A percentile compares a stretch with the other conserved stretches of the same genome.
These are phyloP conservation scores for Colletotrichum lentis DNA, from an alignment of 2,329 filamentous ascomycete genomes.

Conservation along the genomic window DNA sequence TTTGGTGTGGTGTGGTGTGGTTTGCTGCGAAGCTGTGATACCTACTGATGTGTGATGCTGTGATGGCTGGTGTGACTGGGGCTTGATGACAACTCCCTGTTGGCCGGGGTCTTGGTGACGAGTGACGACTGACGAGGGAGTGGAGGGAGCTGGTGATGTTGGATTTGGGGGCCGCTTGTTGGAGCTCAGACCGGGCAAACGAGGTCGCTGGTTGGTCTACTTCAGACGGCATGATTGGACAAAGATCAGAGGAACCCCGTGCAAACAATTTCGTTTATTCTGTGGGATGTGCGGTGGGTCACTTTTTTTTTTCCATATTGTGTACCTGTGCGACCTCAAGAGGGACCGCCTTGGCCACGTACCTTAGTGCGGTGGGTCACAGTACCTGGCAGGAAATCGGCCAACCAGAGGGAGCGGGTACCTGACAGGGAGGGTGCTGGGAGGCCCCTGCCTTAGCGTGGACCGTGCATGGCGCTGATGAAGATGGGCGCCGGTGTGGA, in stretches of 20 bases:
- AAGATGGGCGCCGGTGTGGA: slow-evolving; percentile 38
- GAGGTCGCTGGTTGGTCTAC: neutral
- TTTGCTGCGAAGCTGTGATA: no score
- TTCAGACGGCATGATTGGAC: slow-evolving; percentile 18
- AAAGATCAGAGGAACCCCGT: slow-evolving; percentile 20
- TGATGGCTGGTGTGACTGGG: neutral
- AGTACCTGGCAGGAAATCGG: neutral
- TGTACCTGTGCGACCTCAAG: no score
- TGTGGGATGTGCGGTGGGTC: slow-evolving; percentile 13
- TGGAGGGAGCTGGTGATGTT: slow-evolving; percentile 9
- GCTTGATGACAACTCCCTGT: slow-evolving; percentile 1
- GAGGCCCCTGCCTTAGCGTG: slow-evolving; percentile 26
- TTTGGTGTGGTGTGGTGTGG: neutral
- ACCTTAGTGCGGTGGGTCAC: no score
- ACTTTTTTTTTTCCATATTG: no score
- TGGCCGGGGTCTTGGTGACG: neutral
- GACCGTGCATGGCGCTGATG: slow-evolving; percentile 30
- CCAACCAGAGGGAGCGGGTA: slow-evolving; percentile 27
- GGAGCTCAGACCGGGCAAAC: slow-evolving; percentile 24
- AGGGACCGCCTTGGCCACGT: no score
- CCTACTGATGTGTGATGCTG: no score
- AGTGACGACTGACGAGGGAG: slow-evolving; percentile 6
- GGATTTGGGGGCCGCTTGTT: slow-evolving; percentile 30
- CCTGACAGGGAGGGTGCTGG: slow-evolving; percentile 27
- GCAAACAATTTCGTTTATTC: slow-evolving; percentile 36